Conservation (phyloP, 139 green algal genomes). For the Tetraselmis chui region DNA sequence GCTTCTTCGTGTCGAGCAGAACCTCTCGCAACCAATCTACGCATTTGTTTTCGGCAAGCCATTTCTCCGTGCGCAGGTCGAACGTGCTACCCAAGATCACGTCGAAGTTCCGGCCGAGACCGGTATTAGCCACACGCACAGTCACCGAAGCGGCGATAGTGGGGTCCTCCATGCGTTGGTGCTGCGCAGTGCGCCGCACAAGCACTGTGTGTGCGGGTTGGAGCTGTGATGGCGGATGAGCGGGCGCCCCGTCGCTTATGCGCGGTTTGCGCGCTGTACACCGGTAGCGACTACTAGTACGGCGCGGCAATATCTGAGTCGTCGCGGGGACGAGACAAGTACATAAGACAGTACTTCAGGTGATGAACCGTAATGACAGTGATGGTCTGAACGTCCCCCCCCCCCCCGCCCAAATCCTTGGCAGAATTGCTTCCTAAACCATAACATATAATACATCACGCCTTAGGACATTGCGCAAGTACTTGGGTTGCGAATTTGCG, state of each 20-base stretch:
- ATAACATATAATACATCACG: no score
- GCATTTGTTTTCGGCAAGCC: neutral
- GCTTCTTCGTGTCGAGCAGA: neutral
- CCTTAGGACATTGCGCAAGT: no score
- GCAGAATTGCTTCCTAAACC: neutral
- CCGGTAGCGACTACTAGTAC: neutral
- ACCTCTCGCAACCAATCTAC: neutral
- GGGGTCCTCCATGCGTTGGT: neutral
- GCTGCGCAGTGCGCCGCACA: neutral
- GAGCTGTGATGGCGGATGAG: neutral
- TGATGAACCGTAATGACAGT: conserved; percentile 1
- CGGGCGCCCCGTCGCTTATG: neutral
- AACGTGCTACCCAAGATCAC: neutral
- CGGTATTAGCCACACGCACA: neutral
- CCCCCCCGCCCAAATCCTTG: neutral
- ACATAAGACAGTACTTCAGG: conserved; percentile 1
- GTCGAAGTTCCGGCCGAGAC: neutral
- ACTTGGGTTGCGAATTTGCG: no score
- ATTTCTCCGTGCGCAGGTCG: neutral
- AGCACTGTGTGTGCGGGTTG: neutral
- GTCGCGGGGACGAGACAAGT: neutral
- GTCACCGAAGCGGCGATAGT: neutral
- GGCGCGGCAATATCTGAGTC: neutral
- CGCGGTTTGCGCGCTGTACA: neutral
- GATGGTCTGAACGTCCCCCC: neutral